phyloP scores from a whole-genome alignment of 495 filamentous ascomycete genomes.

The Neurospora sp. region DNA sequence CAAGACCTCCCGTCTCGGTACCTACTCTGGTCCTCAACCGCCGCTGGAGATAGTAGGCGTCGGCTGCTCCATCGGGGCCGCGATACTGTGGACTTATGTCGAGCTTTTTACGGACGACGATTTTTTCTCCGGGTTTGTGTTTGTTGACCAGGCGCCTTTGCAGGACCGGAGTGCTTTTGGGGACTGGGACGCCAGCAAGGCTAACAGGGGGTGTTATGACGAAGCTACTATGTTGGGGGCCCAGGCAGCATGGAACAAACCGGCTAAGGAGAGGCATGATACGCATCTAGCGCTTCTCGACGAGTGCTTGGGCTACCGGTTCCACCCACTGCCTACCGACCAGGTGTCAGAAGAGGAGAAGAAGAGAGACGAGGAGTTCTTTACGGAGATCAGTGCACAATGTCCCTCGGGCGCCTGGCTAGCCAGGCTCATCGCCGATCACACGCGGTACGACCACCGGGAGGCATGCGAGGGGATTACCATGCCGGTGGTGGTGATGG shows the following conservation, averaged over 20 bases:
- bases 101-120: constrained; percentile 27
- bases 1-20: constrained; percentile 9
- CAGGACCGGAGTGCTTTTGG: constrained; percentile 19
- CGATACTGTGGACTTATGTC: constrained; percentile 35
- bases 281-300: constrained; percentile 26
- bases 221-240: constrained; percentile 24
- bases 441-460: constrained; percentile 37
- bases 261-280: neutral
- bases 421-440: constrained; percentile 33
- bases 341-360: no score
- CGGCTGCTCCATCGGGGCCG: constrained; percentile 36
- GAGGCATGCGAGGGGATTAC: constrained; percentile 27
- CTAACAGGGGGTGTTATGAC: constrained; percentile 30
- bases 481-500: constrained; percentile 28
- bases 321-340: constrained; percentile 3
- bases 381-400: constrained; percentile 21
- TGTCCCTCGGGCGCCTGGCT: constrained; percentile 31
- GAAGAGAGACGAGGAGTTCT: constrained; percentile 29
- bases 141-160: constrained; percentile 39
- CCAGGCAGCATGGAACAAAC: constrained; percentile 23
- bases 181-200: constrained; percentile 8
- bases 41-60: constrained; percentile 19
- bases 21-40: neutral
- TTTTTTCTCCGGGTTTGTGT: constrained; percentile 27
- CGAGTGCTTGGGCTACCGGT: constrained; percentile 32